phyloP scores from a whole-genome alignment of 306 rosid species.

The Cucurbita argyrosperma region DNA sequence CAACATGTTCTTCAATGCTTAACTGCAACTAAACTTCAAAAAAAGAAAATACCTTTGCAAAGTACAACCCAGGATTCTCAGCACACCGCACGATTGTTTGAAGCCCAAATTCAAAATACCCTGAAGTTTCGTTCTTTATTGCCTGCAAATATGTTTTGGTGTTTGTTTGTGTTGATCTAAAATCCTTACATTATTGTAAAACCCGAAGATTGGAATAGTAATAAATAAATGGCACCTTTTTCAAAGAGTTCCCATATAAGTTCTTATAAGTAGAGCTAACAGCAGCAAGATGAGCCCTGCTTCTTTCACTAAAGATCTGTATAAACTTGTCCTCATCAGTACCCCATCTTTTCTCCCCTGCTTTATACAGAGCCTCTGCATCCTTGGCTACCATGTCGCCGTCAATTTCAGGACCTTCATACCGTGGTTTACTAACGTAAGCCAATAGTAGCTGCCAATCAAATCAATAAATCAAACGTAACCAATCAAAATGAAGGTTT shows the following conservation, averaged over 20 bases:
- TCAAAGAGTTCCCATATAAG: conserved; percentile 30
- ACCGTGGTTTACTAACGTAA: conserved; percentile 32
- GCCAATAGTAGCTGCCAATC: conserved; percentile 45
- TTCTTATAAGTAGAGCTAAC: conserved; percentile 24
- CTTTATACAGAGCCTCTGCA: conserved; percentile 16
- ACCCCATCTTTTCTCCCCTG: conserved; percentile 27
- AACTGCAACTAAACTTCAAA: too few relatives aligned
- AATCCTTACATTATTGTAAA: background rate
- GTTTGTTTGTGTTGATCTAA: background rate
- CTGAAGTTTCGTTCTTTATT: conserved; percentile 54
- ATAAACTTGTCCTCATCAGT: conserved; percentile 32
- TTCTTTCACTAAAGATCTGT: conserved; percentile 39
- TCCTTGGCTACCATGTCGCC: conserved; percentile 21
- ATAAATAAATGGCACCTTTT: conserved; percentile 28
- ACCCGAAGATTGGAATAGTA: background rate
- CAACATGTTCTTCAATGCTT: background rate
- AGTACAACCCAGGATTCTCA: conserved; percentile 45
- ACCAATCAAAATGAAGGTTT: too few relatives aligned
- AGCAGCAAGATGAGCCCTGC: conserved; percentile 55
- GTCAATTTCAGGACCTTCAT: conserved; percentile 60
- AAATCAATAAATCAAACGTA: too few relatives aligned
- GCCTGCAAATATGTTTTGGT: conserved; percentile 25
- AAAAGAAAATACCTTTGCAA: conserved; percentile 37
- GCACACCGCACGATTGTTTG: conserved; percentile 45
- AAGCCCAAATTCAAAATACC: conserved; percentile 42